Percentiles rank a stretch among this genome's conserved stretches.
phyloP scores from a whole-genome alignment of 225 moss, liverwort and hornwort genomes.

The Polytrichum formosum region DNA sequence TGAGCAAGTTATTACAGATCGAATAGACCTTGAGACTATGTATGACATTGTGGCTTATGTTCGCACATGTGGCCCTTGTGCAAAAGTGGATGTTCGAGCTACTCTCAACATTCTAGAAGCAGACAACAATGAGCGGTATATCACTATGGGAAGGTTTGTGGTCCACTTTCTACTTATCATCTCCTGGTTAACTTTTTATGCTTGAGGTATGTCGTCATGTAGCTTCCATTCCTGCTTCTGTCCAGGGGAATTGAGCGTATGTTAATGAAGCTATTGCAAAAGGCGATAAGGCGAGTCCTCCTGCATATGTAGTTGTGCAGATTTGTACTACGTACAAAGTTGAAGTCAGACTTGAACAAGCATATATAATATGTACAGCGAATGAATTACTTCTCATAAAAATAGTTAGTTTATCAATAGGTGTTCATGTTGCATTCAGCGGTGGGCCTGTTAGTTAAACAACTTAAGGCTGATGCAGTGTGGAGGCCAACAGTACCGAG shows the following conservation, averaged over 20 bases:
- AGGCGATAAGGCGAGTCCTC: neutral
- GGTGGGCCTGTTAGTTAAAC: no score
- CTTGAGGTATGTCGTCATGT: neutral
- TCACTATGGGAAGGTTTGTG: slow-evolving; percentile 81
- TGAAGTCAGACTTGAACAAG: no score
- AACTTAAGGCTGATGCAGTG: slow-evolving; percentile 34
- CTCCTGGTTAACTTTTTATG: no score
- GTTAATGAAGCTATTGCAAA: neutral
- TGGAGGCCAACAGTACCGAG: slow-evolving; percentile 43
- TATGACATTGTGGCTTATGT: slow-evolving; percentile 63
- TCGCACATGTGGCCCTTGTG: slow-evolving; percentile 53
- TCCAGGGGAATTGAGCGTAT: neutral
- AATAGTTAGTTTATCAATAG: no score
- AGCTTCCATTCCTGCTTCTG: neutral
- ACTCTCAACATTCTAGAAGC: slow-evolving; percentile 61
- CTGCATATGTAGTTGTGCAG: no score
- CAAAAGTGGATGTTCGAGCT: slow-evolving; percentile 57
- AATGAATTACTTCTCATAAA: no score
- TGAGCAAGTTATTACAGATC: slow-evolving; percentile 77
- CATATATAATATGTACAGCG: no score
- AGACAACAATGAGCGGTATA: slow-evolving; percentile 63
- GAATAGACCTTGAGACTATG: slow-evolving; percentile 54
- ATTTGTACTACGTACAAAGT: no score
- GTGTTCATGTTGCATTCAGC: no score
- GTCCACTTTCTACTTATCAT: neutral